Base-by-base conservation (phyloP, 2,329 filamentous ascomycete species). In the Trichoderma koningiopsis region DNA sequence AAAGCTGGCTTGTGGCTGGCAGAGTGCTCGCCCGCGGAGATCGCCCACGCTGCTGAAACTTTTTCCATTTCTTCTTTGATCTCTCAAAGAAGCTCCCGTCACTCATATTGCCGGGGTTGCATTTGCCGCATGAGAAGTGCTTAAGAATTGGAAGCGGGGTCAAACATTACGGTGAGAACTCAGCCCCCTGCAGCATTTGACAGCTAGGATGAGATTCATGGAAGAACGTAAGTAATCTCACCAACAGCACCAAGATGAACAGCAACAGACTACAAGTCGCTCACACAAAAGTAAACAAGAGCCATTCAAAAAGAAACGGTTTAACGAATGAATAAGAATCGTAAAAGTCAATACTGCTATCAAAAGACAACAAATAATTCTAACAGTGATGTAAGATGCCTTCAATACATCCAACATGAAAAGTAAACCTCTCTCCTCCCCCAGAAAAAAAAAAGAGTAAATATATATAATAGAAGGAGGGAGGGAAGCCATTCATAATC, bases 311-410 rank as follows among this genome's bases (percentile, higher is more conserved):
- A 29, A 52, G 11, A 62, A 14, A 55, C 24, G 19, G 31, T 35
- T 58, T 19, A n/a, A 66, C 19, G 40, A 37, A 63, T 63, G 37
- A 47, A 49, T 49, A 66, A 66, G 56, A 55, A 68, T 60, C 65
- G 27, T 60, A 68, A 68, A 61, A 68, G 27, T 68, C 65, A 68
- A 68, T 60, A 68, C 53, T 68, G 65, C 65, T 61, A 68, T 66
- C 37, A 29, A 65, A 40, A 57, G 47, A 49, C n/a, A 24, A 49
- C 47, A 49, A 49, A 49, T 11, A 47, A 19, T 68, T 57, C 60
- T 22, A 68, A 61, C 61, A 68, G 65, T 57, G 57, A 68, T 68
- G 24, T 49, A 49, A n/a, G 8, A 49, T 49, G 65, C 65, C 65
- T 68, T 53, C 24, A 55, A 61, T 66, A 47, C 40, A 43, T 43